phyloP scores from a whole-genome alignment of 768 basidiomycete species.

The Mycena sanguinolenta region DNA sequence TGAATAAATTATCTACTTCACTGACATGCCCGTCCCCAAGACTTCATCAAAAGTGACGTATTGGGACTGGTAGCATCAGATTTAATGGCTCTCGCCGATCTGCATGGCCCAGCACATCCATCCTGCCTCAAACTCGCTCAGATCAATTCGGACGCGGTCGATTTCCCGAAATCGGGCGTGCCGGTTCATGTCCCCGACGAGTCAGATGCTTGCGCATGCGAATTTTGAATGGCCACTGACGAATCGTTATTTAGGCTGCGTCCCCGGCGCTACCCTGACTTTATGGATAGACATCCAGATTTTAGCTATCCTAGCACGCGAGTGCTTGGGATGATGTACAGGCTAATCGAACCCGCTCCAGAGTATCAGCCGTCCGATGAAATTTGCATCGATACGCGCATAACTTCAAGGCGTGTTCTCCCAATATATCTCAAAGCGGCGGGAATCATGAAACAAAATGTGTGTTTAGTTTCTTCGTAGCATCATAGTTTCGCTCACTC shows the following conservation, averaged over 20 bases:
- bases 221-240: background rate
- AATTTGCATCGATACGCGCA: constrained; percentile 20
- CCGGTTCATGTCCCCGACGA: constrained; percentile 16
- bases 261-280: constrained; percentile 30
- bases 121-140: constrained; percentile 32
- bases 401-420: constrained; percentile 16
- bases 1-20: too few relatives aligned
- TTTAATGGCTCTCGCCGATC: constrained; percentile 25
- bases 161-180: constrained; percentile 34
- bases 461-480: background rate
- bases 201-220: background rate
- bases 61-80: constrained; percentile 25
- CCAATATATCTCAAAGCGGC: constrained; percentile 20
- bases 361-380: constrained; percentile 25
- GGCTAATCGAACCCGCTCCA: constrained; percentile 36
- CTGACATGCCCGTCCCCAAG: background rate
- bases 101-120: constrained; percentile 12
- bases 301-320: constrained; percentile 25
- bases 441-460: constrained; percentile 30
- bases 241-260: constrained; percentile 8
- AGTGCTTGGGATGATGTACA: constrained; percentile 35
- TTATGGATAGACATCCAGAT: constrained; percentile 24
- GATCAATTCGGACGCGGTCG: constrained; percentile 33
- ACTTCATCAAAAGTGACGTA: constrained; percentile 33
- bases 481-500: background rate